A percentile compares a stretch with the other conserved stretches of the same genome.
Conservation (phyloP, 2,329 filamentous ascomycete species). For the Lizonia empirigonia region DNA sequence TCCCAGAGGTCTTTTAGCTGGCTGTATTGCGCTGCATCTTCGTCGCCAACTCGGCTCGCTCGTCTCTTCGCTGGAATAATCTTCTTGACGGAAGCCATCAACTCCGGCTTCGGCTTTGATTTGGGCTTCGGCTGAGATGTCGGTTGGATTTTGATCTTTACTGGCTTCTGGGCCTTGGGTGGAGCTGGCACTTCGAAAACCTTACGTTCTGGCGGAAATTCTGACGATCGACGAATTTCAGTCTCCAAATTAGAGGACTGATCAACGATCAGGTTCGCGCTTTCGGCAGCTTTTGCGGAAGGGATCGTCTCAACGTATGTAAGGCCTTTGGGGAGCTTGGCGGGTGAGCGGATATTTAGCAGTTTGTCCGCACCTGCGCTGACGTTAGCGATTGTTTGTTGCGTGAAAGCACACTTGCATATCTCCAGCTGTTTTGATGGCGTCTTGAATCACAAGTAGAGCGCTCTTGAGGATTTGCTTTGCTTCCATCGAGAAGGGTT, state of each 20-base stretch:
- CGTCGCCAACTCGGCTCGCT: background rate
- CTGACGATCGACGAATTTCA: background rate
- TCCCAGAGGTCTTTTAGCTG: background rate
- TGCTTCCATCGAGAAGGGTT: background rate
- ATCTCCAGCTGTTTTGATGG: background rate
- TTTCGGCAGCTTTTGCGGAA: background rate
- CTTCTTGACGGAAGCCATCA: background rate
- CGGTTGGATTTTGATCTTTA: background rate
- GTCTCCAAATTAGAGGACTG: background rate
- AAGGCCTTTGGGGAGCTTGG: background rate
- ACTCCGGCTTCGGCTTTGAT: background rate
- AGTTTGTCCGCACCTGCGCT: background rate
- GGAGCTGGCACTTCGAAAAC: background rate
- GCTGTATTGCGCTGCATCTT: background rate
- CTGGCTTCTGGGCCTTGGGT: background rate
- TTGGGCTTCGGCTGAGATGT: background rate
- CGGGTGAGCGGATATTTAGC: background rate
- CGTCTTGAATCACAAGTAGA: background rate
- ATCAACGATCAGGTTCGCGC: background rate
- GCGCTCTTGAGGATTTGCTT: background rate
- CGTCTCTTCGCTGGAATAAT: background rate
- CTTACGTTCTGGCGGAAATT: background rate
- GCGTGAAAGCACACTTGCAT: too few relatives aligned
- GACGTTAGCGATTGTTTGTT: background rate
- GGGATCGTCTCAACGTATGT: background rate